A percentile compares a stretch with the other conserved stretches of the same genome.
Conservation (phyloP, 2,329 filamentous ascomycete genomes). For the Grosmannia huntii region DNA sequence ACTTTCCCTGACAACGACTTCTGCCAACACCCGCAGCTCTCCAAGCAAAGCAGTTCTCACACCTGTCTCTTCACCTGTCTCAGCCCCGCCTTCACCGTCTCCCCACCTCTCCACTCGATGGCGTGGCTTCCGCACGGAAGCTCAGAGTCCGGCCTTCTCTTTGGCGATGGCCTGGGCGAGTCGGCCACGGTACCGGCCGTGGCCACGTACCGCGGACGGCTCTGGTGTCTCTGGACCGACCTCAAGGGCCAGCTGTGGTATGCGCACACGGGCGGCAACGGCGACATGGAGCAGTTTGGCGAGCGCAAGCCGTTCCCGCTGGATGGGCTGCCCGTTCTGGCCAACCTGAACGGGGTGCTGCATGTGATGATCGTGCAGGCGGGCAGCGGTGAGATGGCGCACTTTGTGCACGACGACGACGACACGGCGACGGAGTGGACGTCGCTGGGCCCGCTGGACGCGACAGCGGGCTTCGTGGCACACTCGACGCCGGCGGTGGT, state of each 20-base stretch:
- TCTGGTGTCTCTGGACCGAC: constrained; percentile 23
- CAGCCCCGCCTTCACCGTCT: too few relatives aligned
- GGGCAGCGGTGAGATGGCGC: constrained; percentile 17
- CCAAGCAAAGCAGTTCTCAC: background rate
- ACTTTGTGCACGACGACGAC: constrained; percentile 21
- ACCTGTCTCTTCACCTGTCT: background rate
- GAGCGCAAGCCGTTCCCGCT: constrained; percentile 17
- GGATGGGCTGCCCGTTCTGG: constrained; percentile 19
- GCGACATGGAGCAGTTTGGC: constrained; percentile 16
- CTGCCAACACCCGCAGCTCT: too few relatives aligned
- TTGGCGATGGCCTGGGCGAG: constrained; percentile 15
- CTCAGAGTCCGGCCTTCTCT: constrained; percentile 16
- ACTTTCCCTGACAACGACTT: too few relatives aligned
- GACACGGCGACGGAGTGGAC: constrained; percentile 15
- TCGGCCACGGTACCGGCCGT: constrained; percentile 21
- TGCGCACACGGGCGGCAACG: constrained; percentile 15
- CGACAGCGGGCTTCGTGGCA: constrained; percentile 13
- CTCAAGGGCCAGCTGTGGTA: constrained; percentile 21
- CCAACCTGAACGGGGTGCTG: constrained; percentile 21
- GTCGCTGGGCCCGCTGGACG: constrained; percentile 14
- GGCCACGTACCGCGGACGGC: constrained; percentile 20
- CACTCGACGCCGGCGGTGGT: constrained; percentile 18
- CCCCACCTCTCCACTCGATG: constrained; percentile 1
- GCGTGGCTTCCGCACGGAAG: constrained; percentile 20
- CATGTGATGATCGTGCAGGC: constrained; percentile 20